Conservation (phyloP, 352 stramenopile species). For the Globisporangium heterothallicum region DNA sequence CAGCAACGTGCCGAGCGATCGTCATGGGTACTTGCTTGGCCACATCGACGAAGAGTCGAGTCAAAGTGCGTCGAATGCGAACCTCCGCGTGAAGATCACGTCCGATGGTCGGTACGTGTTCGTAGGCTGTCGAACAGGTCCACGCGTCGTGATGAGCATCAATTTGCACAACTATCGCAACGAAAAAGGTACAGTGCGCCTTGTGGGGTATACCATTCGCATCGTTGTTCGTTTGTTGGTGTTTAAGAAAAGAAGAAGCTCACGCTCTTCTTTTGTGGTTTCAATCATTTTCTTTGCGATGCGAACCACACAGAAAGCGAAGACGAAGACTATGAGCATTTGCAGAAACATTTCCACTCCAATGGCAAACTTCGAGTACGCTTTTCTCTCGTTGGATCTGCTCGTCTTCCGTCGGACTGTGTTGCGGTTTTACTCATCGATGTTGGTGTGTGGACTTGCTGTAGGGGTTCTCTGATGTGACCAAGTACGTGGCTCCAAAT, state of each 20-base stretch:
- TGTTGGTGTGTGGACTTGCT: slow-evolving; percentile 12
- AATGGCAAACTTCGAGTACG: slow-evolving; percentile 56
- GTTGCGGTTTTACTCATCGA: background rate
- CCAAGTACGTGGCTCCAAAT: slow-evolving; percentile 26
- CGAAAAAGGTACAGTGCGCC: slow-evolving; percentile 51
- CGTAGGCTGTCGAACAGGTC: slow-evolving; percentile 61
- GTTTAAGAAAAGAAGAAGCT: no score
- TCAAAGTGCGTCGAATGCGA: slow-evolving; percentile 34
- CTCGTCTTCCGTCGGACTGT: background rate
- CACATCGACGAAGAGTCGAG: slow-evolving; percentile 77
- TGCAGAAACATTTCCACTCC: slow-evolving; percentile 68
- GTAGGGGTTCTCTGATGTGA: slow-evolving; percentile 74
- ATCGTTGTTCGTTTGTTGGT: no score
- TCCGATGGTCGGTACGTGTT: slow-evolving; percentile 77
- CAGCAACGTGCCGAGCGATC: slow-evolving; percentile 75
- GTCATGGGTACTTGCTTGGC: slow-evolving; percentile 70
- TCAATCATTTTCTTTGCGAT: slow-evolving; percentile 9
- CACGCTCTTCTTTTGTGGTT: no score
- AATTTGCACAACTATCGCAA: slow-evolving; percentile 76
- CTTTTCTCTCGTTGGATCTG: background rate
- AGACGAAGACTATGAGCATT: slow-evolving; percentile 75
- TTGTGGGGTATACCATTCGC: no score
- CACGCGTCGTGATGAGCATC: slow-evolving; percentile 77
- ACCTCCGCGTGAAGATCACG: slow-evolving; percentile 76
- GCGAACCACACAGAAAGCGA: slow-evolving; percentile 41